phyloP scores from a whole-genome alignment of 2,329 filamentous ascomycete genomes.

The Eutypella sp. region DNA sequence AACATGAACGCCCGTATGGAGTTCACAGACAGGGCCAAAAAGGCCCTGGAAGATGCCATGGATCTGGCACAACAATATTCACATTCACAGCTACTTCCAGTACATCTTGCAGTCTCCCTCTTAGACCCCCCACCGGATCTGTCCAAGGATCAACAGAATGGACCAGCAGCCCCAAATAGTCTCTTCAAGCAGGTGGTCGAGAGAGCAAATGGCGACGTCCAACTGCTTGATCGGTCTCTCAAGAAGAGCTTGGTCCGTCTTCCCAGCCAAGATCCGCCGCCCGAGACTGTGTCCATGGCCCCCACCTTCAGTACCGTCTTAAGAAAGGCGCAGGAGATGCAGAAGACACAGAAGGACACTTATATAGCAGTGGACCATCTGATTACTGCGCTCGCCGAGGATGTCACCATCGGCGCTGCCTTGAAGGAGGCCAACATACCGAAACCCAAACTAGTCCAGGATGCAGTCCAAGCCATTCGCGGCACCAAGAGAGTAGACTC shows the following conservation, averaged over 20 bases:
- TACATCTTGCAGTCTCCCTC: conserved; percentile 82
- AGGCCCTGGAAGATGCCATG: conserved; percentile 86
- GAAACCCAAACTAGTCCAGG: conserved; percentile 83
- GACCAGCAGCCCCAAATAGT: conserved; percentile 60
- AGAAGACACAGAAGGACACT: conserved; percentile 95
- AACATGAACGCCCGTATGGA: conserved; percentile 75
- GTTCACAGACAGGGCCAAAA: conserved; percentile 89
- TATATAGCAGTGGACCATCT: conserved; percentile 94
- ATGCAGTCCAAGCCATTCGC: conserved; percentile 85
- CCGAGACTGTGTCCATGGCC: conserved; percentile 79
- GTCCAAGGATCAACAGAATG: conserved; percentile 80
- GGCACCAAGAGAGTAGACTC: conserved; percentile 92
- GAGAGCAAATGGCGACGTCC: conserved; percentile 85
- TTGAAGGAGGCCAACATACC: conserved; percentile 86
- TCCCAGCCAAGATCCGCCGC: conserved; percentile 91
- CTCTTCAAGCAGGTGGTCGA: conserved; percentile 94
- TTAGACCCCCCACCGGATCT: conserved; percentile 70
- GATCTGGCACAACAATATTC: conserved; percentile 81
- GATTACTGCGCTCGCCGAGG: conserved; percentile 79
- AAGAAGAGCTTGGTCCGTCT: conserved; percentile 89
- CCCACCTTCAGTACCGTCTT: conserved; percentile 79
- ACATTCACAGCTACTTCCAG: conserved; percentile 83
- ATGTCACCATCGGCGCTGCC: conserved; percentile 64
- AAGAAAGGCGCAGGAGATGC: conserved; percentile 78
- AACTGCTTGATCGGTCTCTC: conserved; percentile 79